Conservation (phyloP, 2,329 filamentous ascomycete genomes). For the Penicillium polonicum region DNA sequence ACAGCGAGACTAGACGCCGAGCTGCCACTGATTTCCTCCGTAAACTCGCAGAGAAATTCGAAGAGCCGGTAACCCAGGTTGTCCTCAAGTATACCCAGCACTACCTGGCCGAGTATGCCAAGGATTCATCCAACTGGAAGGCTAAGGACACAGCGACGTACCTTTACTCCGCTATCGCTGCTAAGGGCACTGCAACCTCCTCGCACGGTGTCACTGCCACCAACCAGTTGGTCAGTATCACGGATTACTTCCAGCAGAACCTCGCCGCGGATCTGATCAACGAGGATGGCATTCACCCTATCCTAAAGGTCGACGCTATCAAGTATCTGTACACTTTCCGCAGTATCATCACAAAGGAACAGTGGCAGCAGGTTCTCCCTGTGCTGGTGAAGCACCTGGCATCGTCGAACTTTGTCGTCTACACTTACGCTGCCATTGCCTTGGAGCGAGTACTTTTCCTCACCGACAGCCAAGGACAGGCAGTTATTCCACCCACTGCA, state of each 20-base stretch:
- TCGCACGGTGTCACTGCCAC: slow-evolving; percentile 87
- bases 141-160: slow-evolving; percentile 98
- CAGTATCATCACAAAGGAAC: slow-evolving; percentile 84
- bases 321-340: slow-evolving; percentile 98
- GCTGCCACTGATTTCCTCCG: slow-evolving; percentile 93
- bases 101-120: slow-evolving; percentile 73
- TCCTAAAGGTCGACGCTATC: slow-evolving; percentile 95
- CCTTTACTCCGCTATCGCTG: slow-evolving; percentile 89
- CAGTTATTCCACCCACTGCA: slow-evolving; percentile 75
- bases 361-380: slow-evolving; percentile 87
- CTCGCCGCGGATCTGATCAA: slow-evolving; percentile 83
- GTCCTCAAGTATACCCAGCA: slow-evolving; percentile 83
- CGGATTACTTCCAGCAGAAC: slow-evolving; percentile 92
- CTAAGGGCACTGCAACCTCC: slow-evolving; percentile 83
- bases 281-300: slow-evolving; percentile 68
- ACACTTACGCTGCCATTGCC: slow-evolving; percentile 94
- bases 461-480: slow-evolving; percentile 69
- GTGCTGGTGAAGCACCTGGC: slow-evolving; percentile 88
- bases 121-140: slow-evolving; percentile 78
- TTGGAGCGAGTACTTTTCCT: slow-evolving; percentile 91
- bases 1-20: slow-evolving; percentile 86
- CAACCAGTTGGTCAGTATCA: slow-evolving; percentile 82
- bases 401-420: slow-evolving; percentile 90
- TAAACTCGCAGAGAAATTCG: slow-evolving; percentile 85
- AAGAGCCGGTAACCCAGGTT: slow-evolving; percentile 78